phyloP scores from a whole-genome alignment of 2,329 filamentous ascomycete species.

The Tolypocladium sp. region DNA sequence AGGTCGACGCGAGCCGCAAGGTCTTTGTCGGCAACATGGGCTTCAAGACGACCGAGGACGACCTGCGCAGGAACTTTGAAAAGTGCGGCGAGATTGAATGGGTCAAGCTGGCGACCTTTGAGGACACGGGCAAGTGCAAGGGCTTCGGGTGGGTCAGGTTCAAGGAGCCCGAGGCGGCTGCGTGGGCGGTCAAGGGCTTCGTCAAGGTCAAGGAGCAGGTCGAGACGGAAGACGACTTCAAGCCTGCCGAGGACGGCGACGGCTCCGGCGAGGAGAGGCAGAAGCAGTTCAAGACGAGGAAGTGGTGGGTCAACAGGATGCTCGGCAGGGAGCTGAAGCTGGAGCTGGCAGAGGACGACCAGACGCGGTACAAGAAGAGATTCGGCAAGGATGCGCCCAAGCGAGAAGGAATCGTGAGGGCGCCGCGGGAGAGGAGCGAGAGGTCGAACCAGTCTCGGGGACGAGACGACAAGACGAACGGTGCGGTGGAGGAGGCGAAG shows the following conservation, averaged over 20 bases:
- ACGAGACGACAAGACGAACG: constrained; percentile 6
- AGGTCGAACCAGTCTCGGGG: constrained; percentile 18
- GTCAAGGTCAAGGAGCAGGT: constrained; percentile 60
- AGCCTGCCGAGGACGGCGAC: constrained; percentile 34
- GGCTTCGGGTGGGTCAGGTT: constrained; percentile 96
- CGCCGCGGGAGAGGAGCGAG: constrained; percentile 24
- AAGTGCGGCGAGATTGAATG: constrained; percentile 78
- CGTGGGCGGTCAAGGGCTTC: constrained; percentile 65
- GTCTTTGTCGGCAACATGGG: constrained; percentile 88
- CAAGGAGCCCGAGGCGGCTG: constrained; percentile 64
- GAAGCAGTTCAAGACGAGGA: constrained; percentile 49
- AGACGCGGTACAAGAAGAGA: constrained; percentile 85
- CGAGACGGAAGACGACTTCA: constrained; percentile 53
- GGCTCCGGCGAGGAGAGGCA: constrained; percentile 28
- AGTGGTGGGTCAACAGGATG: constrained; percentile 82
- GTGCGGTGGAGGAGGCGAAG: constrained; percentile 21
- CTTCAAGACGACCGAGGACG: constrained; percentile 74
- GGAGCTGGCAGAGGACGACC: constrained; percentile 89
- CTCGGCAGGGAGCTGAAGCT: constrained; percentile 73
- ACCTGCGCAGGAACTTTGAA: constrained; percentile 69
- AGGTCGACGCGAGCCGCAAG: constrained; percentile 61
- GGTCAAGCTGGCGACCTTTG: constrained; percentile 87
- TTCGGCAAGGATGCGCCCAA: constrained; percentile 62
- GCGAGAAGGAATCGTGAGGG: constrained; percentile 16
- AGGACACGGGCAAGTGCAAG: constrained; percentile 96